Conservation (phyloP, 2,329 filamentous ascomycete genomes). For the Venturiaceae sp. region DNA sequence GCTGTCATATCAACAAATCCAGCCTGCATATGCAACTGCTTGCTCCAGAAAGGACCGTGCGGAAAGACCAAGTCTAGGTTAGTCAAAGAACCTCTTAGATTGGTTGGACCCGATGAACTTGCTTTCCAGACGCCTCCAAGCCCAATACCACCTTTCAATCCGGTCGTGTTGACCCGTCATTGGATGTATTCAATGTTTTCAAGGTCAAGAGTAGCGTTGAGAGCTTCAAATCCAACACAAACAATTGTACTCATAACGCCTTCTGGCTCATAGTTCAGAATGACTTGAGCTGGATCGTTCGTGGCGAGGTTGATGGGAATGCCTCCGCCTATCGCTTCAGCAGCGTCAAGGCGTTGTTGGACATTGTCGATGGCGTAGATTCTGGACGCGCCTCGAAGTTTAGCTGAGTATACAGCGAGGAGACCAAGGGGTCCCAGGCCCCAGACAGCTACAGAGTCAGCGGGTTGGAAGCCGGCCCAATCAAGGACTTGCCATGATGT, state of each 20-base stretch:
- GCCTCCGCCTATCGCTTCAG: slow-evolving; percentile 10
- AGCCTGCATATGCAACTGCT: background rate
- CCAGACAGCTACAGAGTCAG: slow-evolving; percentile 15
- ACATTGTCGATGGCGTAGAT: slow-evolving; percentile 14
- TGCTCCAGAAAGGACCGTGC: background rate
- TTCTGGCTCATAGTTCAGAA: background rate
- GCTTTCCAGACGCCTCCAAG: background rate
- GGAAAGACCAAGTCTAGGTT: background rate
- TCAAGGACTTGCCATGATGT: slow-evolving; percentile 29
- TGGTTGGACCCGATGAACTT: background rate
- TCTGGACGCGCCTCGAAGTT: slow-evolving; percentile 11
- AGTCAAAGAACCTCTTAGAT: background rate
- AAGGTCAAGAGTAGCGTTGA: background rate
- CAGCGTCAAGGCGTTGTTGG: slow-evolving; percentile 10
- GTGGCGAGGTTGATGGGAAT: background rate
- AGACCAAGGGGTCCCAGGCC: slow-evolving; percentile 13
- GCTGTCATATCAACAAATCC: background rate
- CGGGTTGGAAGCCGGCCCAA: slow-evolving; percentile 27
- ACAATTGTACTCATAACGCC: background rate
- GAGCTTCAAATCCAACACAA: background rate
- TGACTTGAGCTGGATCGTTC: background rate
- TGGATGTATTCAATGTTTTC: background rate
- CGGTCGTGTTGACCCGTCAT: background rate
- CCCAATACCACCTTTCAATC: background rate
- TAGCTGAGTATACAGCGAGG: slow-evolving; percentile 12